phyloP scores from a whole-genome alignment of 345 rosid genomes.

The Heritiera littoralis region DNA sequence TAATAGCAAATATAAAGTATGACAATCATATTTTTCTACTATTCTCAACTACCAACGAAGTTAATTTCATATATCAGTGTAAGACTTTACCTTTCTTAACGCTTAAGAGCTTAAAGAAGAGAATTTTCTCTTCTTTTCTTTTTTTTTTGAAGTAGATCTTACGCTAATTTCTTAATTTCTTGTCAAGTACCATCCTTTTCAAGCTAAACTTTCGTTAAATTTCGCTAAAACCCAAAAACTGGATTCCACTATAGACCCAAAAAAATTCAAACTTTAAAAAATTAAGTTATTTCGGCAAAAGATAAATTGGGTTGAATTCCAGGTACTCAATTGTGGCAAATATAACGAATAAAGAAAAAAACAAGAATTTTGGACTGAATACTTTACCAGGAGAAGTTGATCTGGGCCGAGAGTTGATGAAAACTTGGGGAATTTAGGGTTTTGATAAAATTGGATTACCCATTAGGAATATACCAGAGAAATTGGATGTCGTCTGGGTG shows the following conservation, averaged over 20 bases:
- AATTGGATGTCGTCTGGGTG: background rate
- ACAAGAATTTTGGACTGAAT: background rate
- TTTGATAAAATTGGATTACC: background rate
- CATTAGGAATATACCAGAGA: background rate
- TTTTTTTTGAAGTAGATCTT: background rate
- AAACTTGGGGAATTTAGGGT: conserved; percentile 8
- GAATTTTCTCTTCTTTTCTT: background rate
- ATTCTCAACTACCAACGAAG: background rate
- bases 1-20: background rate
- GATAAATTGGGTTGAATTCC: background rate
- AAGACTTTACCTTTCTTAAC: background rate
- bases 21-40: background rate
- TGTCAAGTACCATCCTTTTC: background rate
- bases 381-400: background rate
- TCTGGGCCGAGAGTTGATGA: background rate
- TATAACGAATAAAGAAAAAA: background rate
- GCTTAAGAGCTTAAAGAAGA: background rate
- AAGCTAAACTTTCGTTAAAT: background rate
- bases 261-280: background rate
- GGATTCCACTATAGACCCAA: background rate
- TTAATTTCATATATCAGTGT: background rate
- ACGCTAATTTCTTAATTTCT: background rate
- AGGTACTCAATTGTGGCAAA: background rate
- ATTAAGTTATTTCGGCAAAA: background rate
- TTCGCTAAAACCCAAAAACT: background rate